These are phyloP conservation scores for Hypoxylon trugodes DNA, from an alignment of 495 filamentous ascomycete genomes.

Conservation along the genomic window DNA sequence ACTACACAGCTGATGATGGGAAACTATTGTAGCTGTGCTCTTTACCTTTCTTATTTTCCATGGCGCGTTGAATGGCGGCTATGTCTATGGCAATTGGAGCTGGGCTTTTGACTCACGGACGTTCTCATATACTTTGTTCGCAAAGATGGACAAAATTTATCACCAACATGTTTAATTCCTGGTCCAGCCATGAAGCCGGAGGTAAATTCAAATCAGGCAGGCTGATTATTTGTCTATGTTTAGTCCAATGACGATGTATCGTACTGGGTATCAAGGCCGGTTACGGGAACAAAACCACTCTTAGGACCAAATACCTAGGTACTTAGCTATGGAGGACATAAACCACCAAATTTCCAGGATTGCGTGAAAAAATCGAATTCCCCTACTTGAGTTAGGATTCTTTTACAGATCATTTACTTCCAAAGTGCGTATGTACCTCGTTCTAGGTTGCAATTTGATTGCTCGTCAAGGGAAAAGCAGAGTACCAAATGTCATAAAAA, in stretches of 20 bases:
- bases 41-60: too few species aligned
- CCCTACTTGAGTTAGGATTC: neutral
- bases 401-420: neutral
- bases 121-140: too few species aligned
- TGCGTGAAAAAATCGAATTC: constrained; percentile 1
- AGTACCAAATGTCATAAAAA: constrained; percentile 12
- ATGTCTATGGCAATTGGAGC: too few species aligned
- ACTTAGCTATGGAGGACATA: neutral
- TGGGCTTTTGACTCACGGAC: too few species aligned
- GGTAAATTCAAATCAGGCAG: neutral
- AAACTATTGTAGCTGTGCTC: too few species aligned
- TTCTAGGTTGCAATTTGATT: neutral
- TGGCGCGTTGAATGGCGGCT: too few species aligned
- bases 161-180: too few species aligned
- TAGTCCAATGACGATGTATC: neutral
- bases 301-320: neutral
- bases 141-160: too few species aligned
- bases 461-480: neutral
- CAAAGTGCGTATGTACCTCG: neutral
- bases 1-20: too few species aligned
- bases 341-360: neutral
- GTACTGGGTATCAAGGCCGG: neutral
- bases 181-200: too few species aligned
- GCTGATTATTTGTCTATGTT: neutral
- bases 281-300: constrained; percentile 1